These are phyloP conservation scores for Magnolia changhungtana DNA, from an alignment of 164 flowering plant genomes.

Conservation along the genomic window DNA sequence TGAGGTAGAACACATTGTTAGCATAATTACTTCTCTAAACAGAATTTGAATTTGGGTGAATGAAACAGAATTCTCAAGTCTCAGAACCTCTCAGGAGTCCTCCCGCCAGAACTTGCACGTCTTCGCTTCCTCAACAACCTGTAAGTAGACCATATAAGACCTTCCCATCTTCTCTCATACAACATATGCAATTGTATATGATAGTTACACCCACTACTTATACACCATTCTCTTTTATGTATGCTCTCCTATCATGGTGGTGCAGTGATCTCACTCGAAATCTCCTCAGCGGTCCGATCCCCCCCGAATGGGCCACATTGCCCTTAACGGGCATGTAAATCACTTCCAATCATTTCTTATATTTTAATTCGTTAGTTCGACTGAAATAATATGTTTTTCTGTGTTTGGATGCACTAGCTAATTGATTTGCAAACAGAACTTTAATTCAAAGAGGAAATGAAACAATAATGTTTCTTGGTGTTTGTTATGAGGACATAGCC, in stretches of 20 bases:
- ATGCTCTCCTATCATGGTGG: neutral
- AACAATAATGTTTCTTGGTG: neutral
- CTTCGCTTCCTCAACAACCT: conserved; percentile 48
- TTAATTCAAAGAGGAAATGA: no score
- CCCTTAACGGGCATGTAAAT: conserved; percentile 47
- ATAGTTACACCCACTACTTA: neutral
- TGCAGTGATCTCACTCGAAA: conserved; percentile 65
- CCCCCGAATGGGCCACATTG: conserved; percentile 56
- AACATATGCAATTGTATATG: neutral
- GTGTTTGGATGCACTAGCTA: no score
- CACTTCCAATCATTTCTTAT: neutral
- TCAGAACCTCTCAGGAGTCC: conserved; percentile 57
- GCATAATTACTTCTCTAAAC: no score
- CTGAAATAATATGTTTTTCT: neutral
- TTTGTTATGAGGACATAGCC: no score
- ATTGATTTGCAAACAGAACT: no score
- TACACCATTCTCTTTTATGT: neutral
- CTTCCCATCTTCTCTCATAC: neutral
- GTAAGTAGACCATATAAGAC: neutral
- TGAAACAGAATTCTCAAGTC: conserved; percentile 10
- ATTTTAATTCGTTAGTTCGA: neutral
- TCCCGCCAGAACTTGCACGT: conserved; percentile 57
- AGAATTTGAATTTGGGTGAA: neutral
- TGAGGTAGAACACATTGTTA: no score
- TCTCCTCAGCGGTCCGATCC: conserved; percentile 69